phyloP scores from a whole-genome alignment of 1,284 basidiomycete species.

The Rhodotorula sp. region DNA sequence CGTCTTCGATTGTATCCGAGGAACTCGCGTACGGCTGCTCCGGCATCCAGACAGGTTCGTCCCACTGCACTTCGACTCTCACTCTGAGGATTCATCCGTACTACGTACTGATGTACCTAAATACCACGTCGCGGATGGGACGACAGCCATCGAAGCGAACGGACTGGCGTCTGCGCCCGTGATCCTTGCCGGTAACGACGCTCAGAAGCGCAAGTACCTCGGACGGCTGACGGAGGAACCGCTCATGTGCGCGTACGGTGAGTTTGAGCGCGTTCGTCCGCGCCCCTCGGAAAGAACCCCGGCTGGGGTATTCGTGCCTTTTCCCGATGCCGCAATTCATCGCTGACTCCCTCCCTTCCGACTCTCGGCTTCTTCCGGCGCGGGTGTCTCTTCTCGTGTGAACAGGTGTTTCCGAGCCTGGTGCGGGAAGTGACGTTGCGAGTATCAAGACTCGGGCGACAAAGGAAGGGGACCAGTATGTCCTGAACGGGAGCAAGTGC shows the following conservation, averaged over 20 bases:
- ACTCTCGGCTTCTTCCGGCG: not conserved
- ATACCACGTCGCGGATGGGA: too few species aligned
- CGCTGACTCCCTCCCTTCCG: constrained; percentile 1
- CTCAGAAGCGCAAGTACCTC: constrained; percentile 57
- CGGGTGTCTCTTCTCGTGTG: too few species aligned
- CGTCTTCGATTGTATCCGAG: constrained; percentile 53
- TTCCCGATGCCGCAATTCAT: too few species aligned
- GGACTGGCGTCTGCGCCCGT: constrained; percentile 57
- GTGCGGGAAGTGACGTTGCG: constrained; percentile 59
- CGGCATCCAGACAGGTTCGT: constrained; percentile 55
- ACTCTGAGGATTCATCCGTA: not conserved
- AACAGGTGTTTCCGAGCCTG: constrained; percentile 52
- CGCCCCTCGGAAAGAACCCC: too few species aligned
- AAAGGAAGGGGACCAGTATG: constrained; percentile 56
- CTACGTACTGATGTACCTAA: too few species aligned
- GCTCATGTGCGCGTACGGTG: constrained; percentile 57
- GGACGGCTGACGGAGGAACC: constrained; percentile 59
- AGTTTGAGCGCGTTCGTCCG: constrained; percentile 44
- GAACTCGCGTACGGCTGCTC: constrained; percentile 57
- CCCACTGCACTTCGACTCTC: not conserved
- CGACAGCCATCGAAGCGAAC: constrained; percentile 52
- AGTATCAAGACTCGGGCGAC: constrained; percentile 54
- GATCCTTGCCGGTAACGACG: constrained; percentile 55
- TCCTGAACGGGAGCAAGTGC: constrained; percentile 57
- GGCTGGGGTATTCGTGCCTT: too few species aligned